Conservation (phyloP, 1,284 basidiomycete genomes). For the Apiotrichum sp. region DNA sequence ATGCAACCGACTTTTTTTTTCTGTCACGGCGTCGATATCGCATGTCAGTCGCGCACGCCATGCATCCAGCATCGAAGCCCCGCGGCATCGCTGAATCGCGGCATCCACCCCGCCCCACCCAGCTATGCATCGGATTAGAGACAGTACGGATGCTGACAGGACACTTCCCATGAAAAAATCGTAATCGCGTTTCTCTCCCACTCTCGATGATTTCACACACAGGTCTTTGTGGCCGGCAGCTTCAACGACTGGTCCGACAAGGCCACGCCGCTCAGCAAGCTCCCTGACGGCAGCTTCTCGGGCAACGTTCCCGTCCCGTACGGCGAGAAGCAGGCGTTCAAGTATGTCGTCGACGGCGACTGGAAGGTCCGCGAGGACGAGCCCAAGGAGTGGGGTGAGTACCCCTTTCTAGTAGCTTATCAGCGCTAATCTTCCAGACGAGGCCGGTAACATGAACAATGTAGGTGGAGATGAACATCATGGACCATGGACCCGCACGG, state of each 20-base stretch:
- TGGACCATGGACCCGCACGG: background rate
- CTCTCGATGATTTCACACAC: background rate
- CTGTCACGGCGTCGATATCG: too few species aligned
- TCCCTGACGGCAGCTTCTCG: slow-evolving; percentile 36
- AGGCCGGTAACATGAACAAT: slow-evolving; percentile 49
- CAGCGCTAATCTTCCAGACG: slow-evolving; percentile 27
- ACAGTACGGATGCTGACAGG: too few species aligned
- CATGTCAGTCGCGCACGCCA: too few species aligned
- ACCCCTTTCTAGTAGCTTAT: background rate
- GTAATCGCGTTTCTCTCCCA: background rate
- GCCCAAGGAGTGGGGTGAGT: slow-evolving; percentile 47
- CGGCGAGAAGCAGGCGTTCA: slow-evolving; percentile 47
- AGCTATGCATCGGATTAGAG: too few species aligned
- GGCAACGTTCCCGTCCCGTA: slow-evolving; percentile 35
- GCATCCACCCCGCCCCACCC: too few species aligned
- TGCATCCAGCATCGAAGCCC: too few species aligned
- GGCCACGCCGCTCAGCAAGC: slow-evolving; percentile 36
- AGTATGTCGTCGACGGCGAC: slow-evolving; percentile 47
- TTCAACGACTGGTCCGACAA: slow-evolving; percentile 46
- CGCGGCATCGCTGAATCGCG: too few species aligned
- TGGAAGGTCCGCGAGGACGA: slow-evolving; percentile 48
- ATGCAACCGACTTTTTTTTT: background rate
- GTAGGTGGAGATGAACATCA: slow-evolving; percentile 13
- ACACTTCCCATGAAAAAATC: too few species aligned
- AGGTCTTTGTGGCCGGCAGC: slow-evolving; percentile 44